Conservation (phyloP, 768 basidiomycete species). For the Suillus plorans region DNA sequence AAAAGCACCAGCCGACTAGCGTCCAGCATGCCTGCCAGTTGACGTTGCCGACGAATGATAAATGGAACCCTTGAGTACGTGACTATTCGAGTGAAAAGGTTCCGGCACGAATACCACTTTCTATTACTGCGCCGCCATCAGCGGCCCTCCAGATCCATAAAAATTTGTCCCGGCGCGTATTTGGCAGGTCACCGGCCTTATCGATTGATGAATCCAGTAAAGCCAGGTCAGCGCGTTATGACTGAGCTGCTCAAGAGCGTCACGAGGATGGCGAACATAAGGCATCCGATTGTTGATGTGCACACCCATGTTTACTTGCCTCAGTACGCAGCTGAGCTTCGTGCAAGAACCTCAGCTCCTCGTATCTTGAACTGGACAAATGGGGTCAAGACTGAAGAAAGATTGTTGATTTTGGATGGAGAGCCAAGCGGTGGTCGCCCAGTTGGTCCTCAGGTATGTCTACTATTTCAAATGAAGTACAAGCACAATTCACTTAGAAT, state of each 20-base stretch:
- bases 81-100: not conserved
- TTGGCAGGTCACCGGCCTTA: not conserved
- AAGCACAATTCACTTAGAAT: not conserved
- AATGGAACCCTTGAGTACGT: not conserved
- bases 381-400: constrained; percentile 50
- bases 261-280: constrained; percentile 17
- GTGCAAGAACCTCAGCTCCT: constrained; percentile 62
- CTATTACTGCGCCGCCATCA: not conserved
- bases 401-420: constrained; percentile 75
- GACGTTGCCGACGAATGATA: not conserved
- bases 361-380: constrained; percentile 55
- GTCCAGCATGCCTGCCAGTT: not conserved
- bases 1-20: not conserved
- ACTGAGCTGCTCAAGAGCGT: constrained; percentile 22
- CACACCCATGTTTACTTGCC: constrained; percentile 88
- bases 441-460: constrained; percentile 67
- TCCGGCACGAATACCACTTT: not conserved
- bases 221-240: constrained; percentile 18
- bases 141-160: not conserved
- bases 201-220: constrained; percentile 31
- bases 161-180: constrained; percentile 4
- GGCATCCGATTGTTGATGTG: constrained; percentile 64
- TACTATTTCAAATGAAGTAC: not conserved
- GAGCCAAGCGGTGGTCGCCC: constrained; percentile 81
- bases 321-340: constrained; percentile 69